Percentiles rank a stretch among this genome's conserved stretches.
Conservation (phyloP, 805 yeast genomes). For the Kuraishia piskuri region DNA sequence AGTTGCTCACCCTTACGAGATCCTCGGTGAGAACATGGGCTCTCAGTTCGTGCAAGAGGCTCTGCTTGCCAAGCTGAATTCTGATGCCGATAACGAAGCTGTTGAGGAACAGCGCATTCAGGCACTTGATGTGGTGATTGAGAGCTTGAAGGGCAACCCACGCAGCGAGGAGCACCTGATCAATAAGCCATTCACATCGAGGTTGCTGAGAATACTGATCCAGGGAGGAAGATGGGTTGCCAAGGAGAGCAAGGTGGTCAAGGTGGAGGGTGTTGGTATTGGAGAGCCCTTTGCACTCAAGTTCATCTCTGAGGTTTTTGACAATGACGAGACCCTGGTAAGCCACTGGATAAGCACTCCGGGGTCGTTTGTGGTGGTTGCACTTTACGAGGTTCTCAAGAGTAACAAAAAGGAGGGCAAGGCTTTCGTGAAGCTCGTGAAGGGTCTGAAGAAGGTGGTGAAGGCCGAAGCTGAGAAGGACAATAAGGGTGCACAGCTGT, state of each 20-base stretch:
- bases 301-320: conserved; percentile 32
- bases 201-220: conserved; percentile 67
- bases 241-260: conserved; percentile 43
- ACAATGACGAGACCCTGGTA: conserved; percentile 38
- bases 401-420: conserved; percentile 30
- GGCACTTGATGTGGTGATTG: conserved; percentile 48
- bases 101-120: conserved; percentile 27
- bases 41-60: conserved; percentile 78
- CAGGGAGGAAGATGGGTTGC: conserved; percentile 82
- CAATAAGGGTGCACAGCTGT: conserved; percentile 60
- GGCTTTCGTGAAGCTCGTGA: conserved; percentile 44
- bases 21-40: conserved; percentile 67
- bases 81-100: conserved; percentile 28
- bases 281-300: conserved; percentile 55
- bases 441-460: conserved; percentile 36
- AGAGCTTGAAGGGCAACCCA: conserved; percentile 59
- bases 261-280: conserved; percentile 32
- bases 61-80: conserved; percentile 44
- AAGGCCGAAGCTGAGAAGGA: conserved; percentile 28
- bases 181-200: conserved; percentile 62
- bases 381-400: conserved; percentile 62
- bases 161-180: conserved; percentile 59
- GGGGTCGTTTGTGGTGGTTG: conserved; percentile 76
- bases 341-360: conserved; percentile 61
- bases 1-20: conserved; percentile 35